These are phyloP conservation scores for Lichenothelia convexa DNA, from an alignment of 495 filamentous ascomycete species.

Conservation along the genomic window DNA sequence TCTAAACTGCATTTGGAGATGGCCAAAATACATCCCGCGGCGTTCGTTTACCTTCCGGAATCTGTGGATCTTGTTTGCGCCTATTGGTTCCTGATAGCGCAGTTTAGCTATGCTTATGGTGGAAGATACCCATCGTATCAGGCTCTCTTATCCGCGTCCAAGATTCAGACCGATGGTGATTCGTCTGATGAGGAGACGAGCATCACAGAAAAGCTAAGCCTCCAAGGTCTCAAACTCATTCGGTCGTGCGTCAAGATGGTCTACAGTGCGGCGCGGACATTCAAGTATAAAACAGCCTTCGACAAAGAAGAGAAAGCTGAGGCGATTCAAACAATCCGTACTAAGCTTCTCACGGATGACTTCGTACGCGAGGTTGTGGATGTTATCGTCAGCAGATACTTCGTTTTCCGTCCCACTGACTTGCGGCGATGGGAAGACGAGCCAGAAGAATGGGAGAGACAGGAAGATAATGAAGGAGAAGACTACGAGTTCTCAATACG, in stretches of 20 bases:
- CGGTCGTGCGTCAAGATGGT: slow-evolving; percentile 69
- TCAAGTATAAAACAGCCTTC: slow-evolving; percentile 56
- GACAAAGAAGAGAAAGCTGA: slow-evolving; percentile 50
- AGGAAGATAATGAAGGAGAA: slow-evolving; percentile 60
- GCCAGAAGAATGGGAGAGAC: slow-evolving; percentile 79
- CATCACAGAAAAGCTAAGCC: slow-evolving; percentile 52
- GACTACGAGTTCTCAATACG: slow-evolving; percentile 77
- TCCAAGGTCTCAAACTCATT: slow-evolving; percentile 69
- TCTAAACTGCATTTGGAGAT: slow-evolving; percentile 83
- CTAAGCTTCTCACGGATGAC: slow-evolving; percentile 50
- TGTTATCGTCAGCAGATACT: slow-evolving; percentile 66
- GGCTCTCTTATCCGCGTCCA: slow-evolving; percentile 11
- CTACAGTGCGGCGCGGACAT: slow-evolving; percentile 58
- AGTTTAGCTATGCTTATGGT: slow-evolving; percentile 54
- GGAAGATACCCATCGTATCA: slow-evolving; percentile 21
- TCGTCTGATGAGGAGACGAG: slow-evolving; percentile 32
- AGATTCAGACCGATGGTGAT: slow-evolving; percentile 32
- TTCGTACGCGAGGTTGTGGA: slow-evolving; percentile 66
- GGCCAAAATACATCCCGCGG: slow-evolving; percentile 51
- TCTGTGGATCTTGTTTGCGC: slow-evolving; percentile 53
- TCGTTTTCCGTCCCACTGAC: slow-evolving; percentile 70
- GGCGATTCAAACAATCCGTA: slow-evolving; percentile 45
- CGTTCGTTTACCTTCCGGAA: slow-evolving; percentile 64
- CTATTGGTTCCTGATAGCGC: slow-evolving; percentile 67
- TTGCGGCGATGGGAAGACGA: slow-evolving; percentile 82